phyloP scores from a whole-genome alignment of 164 flowering plant species.

The Stephania japonica region DNA sequence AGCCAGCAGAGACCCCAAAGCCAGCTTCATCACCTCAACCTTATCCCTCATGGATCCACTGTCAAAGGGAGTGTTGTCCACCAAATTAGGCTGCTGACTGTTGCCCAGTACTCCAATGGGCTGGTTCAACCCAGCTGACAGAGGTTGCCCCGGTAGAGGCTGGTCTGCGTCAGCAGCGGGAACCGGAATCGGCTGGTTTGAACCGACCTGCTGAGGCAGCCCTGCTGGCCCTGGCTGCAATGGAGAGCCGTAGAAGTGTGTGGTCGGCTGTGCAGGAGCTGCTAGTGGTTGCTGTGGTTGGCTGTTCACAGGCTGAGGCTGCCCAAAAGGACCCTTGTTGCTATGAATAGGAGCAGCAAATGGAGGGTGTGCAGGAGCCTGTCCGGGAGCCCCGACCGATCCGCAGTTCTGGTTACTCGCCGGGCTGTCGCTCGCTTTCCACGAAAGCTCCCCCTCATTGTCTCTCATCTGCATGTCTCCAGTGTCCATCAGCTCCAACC shows the following conservation, averaged over 20 bases:
- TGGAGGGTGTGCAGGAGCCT: constrained; percentile 27
- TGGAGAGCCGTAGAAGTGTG: background rate
- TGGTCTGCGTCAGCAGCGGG: background rate
- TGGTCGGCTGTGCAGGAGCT: background rate
- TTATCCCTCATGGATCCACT: constrained; percentile 21
- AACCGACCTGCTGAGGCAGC: background rate
- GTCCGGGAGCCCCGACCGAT: constrained; percentile 31
- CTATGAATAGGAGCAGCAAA: constrained; percentile 29
- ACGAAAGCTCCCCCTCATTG: constrained; percentile 26
- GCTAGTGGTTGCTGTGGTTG: constrained; percentile 7
- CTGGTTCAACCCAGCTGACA: background rate
- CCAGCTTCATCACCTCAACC: constrained; percentile 7
- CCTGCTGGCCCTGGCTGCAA: background rate
- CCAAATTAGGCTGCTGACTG: constrained; percentile 25
- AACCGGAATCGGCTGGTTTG: too few relatives aligned
- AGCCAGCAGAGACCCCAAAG: constrained; percentile 12
- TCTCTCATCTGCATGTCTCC: constrained; percentile 40
- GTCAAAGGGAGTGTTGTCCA: constrained; percentile 34
- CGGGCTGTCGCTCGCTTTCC: constrained; percentile 38
- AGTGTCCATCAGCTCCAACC: constrained; percentile 29
- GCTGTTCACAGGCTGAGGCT: constrained; percentile 11
- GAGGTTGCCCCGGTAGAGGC: background rate
- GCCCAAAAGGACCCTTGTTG: constrained; percentile 22
- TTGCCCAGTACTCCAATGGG: constrained; percentile 16
- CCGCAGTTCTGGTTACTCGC: constrained; percentile 31